Evolutionary conservation across 768 basidiomycete species (phyloP).

Genomic region (Tricholoma bakamatsutake): DNA sequence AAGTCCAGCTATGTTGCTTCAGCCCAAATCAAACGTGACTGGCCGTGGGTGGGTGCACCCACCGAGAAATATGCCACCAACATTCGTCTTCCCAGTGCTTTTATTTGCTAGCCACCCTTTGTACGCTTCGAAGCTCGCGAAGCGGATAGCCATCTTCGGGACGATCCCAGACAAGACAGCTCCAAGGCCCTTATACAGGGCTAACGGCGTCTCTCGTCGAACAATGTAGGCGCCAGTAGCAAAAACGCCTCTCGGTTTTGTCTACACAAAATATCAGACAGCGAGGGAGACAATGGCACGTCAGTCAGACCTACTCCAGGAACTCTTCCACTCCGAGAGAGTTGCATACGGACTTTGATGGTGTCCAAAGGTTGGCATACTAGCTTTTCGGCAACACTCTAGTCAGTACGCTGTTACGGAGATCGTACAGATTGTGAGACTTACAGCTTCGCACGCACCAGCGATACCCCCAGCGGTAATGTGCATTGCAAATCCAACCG

Average conservation of each 20-base stretch:
- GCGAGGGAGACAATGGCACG: background rate
- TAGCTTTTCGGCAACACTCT: constrained; percentile 35
- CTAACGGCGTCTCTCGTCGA: constrained; percentile 86
- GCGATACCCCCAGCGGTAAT: constrained; percentile 93
- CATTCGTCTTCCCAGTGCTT: constrained; percentile 71
- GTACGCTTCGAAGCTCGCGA: constrained; percentile 96
- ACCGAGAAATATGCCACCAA: constrained; percentile 86
- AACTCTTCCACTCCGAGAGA: constrained; percentile 70
- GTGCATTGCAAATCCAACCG: constrained; percentile 82
- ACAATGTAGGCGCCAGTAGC: constrained; percentile 89
- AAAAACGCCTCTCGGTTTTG: constrained; percentile 86
- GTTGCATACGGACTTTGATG: constrained; percentile 99
- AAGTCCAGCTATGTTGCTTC: constrained; percentile 63
- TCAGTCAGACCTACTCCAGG: constrained; percentile 66
- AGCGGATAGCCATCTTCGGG: constrained; percentile 99
- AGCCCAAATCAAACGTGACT: background rate
- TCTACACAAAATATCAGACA: constrained; percentile 39
- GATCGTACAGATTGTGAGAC: constrained; percentile 18
- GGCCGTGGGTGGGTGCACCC: constrained; percentile 18
- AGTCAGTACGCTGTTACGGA: background rate
- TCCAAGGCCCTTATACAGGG: constrained; percentile 96
- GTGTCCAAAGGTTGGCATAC: constrained; percentile 94
- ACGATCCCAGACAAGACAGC: constrained; percentile 96
- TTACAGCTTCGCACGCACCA: constrained; percentile 87
- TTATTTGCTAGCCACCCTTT: constrained; percentile 75